phyloP scores from a whole-genome alignment of 768 basidiomycete species.

The Termitomyces sp. region DNA sequence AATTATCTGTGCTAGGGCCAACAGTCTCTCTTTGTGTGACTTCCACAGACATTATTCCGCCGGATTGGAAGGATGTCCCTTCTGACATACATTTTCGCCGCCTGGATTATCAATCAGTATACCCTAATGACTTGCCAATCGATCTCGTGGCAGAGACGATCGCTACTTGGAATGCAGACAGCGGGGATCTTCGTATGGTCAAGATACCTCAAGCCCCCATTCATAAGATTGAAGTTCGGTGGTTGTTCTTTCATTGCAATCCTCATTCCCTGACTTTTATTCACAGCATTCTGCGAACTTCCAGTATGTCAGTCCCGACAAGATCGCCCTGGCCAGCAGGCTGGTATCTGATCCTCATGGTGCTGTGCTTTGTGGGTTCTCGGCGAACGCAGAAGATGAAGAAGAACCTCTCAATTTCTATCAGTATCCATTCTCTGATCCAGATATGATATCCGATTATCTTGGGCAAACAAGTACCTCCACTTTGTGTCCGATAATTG shows the following conservation, averaged over 20 bases:
- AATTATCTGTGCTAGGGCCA: too few relatives aligned
- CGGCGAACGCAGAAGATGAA: too few relatives aligned
- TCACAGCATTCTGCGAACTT: too few relatives aligned
- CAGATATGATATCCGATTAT: too few relatives aligned
- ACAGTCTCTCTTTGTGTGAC: too few relatives aligned
- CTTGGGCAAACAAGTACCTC: too few relatives aligned
- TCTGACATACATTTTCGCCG: background rate
- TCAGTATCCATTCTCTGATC: too few relatives aligned
- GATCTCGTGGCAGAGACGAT: background rate
- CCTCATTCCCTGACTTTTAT: background rate
- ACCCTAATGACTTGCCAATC: background rate
- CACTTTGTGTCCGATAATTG: constrained; percentile 31
- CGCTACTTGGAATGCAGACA: background rate
- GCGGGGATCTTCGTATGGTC: background rate
- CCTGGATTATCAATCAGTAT: background rate
- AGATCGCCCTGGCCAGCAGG: background rate
- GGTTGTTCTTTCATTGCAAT: background rate
- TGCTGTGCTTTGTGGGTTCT: too few relatives aligned
- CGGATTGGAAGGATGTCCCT: background rate
- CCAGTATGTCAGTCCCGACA: background rate
- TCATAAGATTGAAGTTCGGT: background rate
- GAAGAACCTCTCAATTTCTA: background rate
- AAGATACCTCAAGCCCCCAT: too few relatives aligned
- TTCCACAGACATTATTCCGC: too few relatives aligned
- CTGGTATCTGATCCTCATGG: too few relatives aligned